Evolutionary conservation across 2,329 filamentous ascomycete genomes (phyloP).

Genomic region (Fusarium multiceps): DNA sequence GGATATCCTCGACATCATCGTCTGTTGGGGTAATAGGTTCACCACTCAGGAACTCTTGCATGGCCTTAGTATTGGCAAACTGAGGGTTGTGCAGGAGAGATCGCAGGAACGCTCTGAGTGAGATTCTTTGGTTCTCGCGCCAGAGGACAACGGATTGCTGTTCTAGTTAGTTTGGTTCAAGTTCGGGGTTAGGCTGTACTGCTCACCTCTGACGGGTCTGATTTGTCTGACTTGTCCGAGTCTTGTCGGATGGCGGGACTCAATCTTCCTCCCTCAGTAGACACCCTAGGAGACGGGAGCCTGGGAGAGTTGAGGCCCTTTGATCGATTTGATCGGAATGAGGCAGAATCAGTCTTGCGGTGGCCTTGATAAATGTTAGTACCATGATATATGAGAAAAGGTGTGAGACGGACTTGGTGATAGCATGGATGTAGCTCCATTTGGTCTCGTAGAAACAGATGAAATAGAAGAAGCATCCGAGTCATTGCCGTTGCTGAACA

Average conservation of each 20-base stretch:
- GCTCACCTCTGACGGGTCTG: conserved; percentile 46
- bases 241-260: conserved; percentile 43
- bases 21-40: conserved; percentile 80
- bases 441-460: conserved; percentile 74
- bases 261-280: conserved; percentile 48
- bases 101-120: conserved; percentile 89
- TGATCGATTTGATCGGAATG: conserved; percentile 48
- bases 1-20: conserved; percentile 85
- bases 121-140: conserved; percentile 91
- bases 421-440: conserved; percentile 43
- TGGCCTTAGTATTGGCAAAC: conserved; percentile 83
- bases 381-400: not conserved
- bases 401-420: conserved; percentile 39
- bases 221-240: conserved; percentile 39
- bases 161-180: conserved; percentile 43
- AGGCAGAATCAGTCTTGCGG: conserved; percentile 45
- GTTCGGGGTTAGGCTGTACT: too few relatives aligned
- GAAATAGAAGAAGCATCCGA: conserved; percentile 85
- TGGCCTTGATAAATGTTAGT: conserved; percentile 40
- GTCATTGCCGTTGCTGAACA: conserved; percentile 69
- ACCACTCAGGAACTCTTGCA: conserved; percentile 83
- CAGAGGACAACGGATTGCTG: conserved; percentile 71
- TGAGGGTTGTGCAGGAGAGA: conserved; percentile 86
- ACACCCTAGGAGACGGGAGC: conserved; percentile 47
- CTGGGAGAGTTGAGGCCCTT: conserved; percentile 47